Conservation (phyloP, 257 asterid genomes). For the Perilla frutescens region DNA sequence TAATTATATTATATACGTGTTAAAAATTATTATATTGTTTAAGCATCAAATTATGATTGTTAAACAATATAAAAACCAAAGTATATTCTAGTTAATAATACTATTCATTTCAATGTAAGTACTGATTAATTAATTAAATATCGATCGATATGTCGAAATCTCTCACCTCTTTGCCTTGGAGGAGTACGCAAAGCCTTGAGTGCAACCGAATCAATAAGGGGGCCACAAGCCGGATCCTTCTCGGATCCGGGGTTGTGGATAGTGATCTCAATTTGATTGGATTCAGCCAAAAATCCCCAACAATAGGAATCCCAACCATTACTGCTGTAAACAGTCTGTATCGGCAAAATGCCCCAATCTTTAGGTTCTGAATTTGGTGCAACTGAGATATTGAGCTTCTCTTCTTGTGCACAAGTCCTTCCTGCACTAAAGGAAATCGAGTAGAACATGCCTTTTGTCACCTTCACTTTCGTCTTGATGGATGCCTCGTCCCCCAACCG, state of each 20-base stretch:
- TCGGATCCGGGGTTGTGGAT: constrained; percentile 54
- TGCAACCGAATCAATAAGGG: constrained; percentile 76
- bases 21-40: too few relatives aligned
- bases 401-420: constrained; percentile 85
- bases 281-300: constrained; percentile 53
- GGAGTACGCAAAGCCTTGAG: constrained; percentile 60
- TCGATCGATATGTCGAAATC: too few relatives aligned
- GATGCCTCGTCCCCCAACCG: constrained; percentile 85
- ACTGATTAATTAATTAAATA: too few relatives aligned
- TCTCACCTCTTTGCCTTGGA: constrained; percentile 54
- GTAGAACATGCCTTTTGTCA: constrained; percentile 51
- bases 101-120: too few relatives aligned
- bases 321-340: constrained; percentile 58
- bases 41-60: too few relatives aligned
- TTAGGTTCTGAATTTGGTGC: constrained; percentile 47
- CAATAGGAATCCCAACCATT: constrained; percentile 59
- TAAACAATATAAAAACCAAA: too few relatives aligned
- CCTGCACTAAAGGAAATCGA: constrained; percentile 71
- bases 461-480: constrained; percentile 58
- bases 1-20: too few relatives aligned
- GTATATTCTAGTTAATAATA: too few relatives aligned
- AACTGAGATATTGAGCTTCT: constrained; percentile 58
- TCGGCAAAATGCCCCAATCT: constrained; percentile 51
- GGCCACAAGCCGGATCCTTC: constrained; percentile 62
- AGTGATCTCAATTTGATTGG: constrained; percentile 40